phyloP scores from a whole-genome alignment of 345 rosid genomes.

The Syzygium grande region DNA sequence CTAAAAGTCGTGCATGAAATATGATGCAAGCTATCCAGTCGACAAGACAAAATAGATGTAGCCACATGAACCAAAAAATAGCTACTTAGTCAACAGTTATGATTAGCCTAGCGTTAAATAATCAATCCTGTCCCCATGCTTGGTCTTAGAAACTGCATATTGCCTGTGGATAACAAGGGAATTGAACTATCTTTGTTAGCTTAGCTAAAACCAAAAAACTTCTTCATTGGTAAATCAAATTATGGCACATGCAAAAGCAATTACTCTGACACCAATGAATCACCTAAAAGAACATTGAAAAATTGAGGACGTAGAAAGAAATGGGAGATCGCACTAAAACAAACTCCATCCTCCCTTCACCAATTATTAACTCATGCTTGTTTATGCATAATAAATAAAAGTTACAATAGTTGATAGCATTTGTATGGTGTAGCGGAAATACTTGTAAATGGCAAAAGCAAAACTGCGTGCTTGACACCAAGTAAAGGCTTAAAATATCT shows the following conservation, averaged over 20 bases:
- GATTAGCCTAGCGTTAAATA: neutral
- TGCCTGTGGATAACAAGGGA: neutral
- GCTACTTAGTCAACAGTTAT: neutral
- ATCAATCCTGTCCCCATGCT: neutral
- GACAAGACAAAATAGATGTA: neutral
- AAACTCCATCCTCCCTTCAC: neutral
- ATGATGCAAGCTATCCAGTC: neutral
- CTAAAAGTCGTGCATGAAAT: neutral
- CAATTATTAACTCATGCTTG: neutral
- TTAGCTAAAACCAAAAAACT: neutral
- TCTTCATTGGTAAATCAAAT: neutral
- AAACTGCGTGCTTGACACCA: neutral
- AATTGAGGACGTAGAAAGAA: neutral
- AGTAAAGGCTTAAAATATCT: neutral
- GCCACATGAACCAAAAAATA: neutral
- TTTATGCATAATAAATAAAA: neutral
- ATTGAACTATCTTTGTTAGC: neutral
- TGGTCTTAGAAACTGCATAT: neutral
- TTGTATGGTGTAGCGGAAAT: neutral
- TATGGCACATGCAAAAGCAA: neutral
- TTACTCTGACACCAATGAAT: neutral
- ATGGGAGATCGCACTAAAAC: neutral
- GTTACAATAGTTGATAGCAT: neutral
- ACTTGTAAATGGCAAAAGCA: neutral
- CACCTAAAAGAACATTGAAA: neutral